Conservation (phyloP, 2,329 filamentous ascomycete species). For the Aspergillus pseudoglaucus region DNA sequence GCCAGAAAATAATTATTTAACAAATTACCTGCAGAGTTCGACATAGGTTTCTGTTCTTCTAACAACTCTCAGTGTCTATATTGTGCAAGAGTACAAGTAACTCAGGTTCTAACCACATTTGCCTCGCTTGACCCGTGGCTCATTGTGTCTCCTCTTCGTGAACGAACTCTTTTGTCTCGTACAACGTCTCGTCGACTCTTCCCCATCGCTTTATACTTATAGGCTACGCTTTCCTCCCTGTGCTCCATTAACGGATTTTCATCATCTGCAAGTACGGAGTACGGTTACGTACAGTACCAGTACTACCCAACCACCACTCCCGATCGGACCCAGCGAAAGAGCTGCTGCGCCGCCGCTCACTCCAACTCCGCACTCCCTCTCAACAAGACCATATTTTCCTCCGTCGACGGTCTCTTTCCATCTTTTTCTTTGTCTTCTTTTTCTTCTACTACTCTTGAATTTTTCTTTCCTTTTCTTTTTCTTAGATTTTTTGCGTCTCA, state of each 20-base stretch:
- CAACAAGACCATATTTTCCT: not conserved
- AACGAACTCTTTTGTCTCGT: not conserved
- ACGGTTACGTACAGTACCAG: too few relatives aligned
- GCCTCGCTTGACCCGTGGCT: constrained; percentile 17
- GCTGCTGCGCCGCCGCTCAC: too few relatives aligned
- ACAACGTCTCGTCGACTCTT: constrained; percentile 11
- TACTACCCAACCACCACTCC: too few relatives aligned
- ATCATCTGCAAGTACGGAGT: not conserved
- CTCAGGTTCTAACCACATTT: too few relatives aligned
- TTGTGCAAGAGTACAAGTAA: too few relatives aligned
- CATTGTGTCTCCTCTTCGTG: constrained; percentile 11
- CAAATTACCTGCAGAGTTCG: too few relatives aligned
- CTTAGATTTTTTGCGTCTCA: constrained; percentile 8
- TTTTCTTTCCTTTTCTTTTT: constrained; percentile 2
- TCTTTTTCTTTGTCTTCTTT: constrained; percentile 8
- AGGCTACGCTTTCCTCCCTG: not conserved
- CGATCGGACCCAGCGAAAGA: too few relatives aligned
- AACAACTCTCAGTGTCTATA: too few relatives aligned
- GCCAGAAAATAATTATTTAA: not conserved
- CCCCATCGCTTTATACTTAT: constrained; percentile 7
- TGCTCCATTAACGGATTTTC: not conserved
- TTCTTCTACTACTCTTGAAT: constrained; percentile 7
- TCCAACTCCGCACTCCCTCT: not conserved
- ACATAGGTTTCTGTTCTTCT: too few relatives aligned
- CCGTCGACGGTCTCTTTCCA: too few relatives aligned